Conservation (phyloP, 176 grass and related monocot genomes). For the Musa acuminata region DNA sequence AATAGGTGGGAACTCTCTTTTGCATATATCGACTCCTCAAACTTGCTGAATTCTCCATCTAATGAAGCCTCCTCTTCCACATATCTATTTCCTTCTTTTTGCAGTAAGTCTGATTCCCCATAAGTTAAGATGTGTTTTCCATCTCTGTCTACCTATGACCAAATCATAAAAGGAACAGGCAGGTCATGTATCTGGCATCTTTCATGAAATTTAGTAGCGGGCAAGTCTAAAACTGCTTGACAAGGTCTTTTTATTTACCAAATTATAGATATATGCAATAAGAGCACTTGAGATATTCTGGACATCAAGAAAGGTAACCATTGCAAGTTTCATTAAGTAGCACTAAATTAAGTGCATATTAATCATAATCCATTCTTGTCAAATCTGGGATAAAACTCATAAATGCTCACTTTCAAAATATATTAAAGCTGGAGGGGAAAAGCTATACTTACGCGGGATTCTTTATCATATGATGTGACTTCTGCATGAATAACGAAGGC, state of each 20-base stretch:
- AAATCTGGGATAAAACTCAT: too few species aligned
- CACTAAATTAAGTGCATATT: not conserved
- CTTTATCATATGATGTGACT: too few species aligned
- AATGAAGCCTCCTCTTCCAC: conserved; percentile 66
- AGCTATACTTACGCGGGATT: too few species aligned
- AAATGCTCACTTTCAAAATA: too few species aligned
- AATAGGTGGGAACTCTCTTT: conserved; percentile 29
- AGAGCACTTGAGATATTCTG: not conserved
- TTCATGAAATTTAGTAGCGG: not conserved
- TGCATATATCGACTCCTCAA: conserved; percentile 37
- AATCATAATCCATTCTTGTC: not conserved
- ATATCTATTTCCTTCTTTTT: conserved; percentile 39
- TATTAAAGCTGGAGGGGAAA: too few species aligned
- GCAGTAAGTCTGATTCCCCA: conserved; percentile 28
- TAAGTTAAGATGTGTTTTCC: conserved; percentile 33
- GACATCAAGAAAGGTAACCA: not conserved
- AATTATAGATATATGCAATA: not conserved
- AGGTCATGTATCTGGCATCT: not conserved
- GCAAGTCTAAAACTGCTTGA: not conserved
- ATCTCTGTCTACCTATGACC: conserved; percentile 32
- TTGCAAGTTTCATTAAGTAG: not conserved
- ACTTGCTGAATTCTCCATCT: conserved; percentile 39
- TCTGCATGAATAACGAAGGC: too few species aligned
- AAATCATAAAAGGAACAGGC: conserved; percentile 3
- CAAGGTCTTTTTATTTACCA: not conserved